These are phyloP conservation scores for Rhinocladiella similis DNA, from an alignment of 2,329 filamentous ascomycete genomes.

Conservation along the genomic window DNA sequence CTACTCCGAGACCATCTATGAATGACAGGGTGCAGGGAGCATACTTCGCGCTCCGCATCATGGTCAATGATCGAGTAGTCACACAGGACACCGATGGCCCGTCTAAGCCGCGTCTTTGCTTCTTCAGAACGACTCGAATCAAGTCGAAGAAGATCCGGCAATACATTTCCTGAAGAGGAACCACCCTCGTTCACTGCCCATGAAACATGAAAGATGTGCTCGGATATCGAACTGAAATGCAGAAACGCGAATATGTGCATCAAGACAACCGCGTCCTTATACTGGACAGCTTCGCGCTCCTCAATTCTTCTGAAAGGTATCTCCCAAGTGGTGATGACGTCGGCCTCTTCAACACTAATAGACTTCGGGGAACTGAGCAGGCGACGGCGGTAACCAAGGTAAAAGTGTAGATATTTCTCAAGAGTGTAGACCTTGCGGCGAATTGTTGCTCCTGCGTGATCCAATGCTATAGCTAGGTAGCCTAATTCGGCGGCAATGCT, in stretches of 20 bases:
- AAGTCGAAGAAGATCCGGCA: background rate
- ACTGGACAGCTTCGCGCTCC: background rate
- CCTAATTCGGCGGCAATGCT: constrained; percentile 19
- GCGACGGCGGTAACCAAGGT: constrained; percentile 13
- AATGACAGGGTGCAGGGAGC: constrained; percentile 18
- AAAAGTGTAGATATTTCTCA: constrained; percentile 29
- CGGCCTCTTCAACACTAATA: background rate
- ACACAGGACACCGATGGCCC: constrained; percentile 11
- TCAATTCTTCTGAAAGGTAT: constrained; percentile 14
- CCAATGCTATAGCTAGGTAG: constrained; percentile 31
- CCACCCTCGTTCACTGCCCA: background rate
- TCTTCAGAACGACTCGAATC: background rate
- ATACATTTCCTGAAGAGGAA: too few species aligned
- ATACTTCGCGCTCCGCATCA: constrained; percentile 6
- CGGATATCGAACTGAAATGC: constrained; percentile 11
- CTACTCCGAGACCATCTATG: constrained; percentile 14
- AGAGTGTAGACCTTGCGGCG: constrained; percentile 26
- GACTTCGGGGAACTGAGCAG: constrained; percentile 9
- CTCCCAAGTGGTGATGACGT: constrained; percentile 20
- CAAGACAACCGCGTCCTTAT: constrained; percentile 13
- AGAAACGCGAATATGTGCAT: constrained; percentile 20
- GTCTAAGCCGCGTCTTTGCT: constrained; percentile 10
- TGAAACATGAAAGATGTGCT: constrained; percentile 8
- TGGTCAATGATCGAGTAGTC: constrained; percentile 17
- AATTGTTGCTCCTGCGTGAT: constrained; percentile 32